Evolutionary conservation across 1,284 basidiomycete species (phyloP).

Genomic region (Puccinia coronata): DNA sequence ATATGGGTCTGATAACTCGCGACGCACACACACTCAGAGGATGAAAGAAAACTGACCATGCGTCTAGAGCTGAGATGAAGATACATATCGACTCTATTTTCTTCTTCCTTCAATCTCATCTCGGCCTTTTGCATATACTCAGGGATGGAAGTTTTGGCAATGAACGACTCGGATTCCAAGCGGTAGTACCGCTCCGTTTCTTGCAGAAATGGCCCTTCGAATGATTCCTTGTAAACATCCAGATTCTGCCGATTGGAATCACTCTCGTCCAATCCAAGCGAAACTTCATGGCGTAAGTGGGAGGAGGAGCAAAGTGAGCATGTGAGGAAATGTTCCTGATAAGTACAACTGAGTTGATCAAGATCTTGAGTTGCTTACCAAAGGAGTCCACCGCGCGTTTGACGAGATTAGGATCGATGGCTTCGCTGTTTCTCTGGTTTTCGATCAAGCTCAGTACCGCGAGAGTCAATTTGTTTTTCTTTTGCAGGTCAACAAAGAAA

Average conservation of each 20-base stretch:
- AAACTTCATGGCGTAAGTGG: slow-evolving; percentile 64
- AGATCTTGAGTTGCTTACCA: slow-evolving; percentile 58
- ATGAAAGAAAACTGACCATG: slow-evolving; percentile 55
- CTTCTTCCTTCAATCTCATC: slow-evolving; percentile 86
- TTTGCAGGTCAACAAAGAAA: slow-evolving; percentile 86
- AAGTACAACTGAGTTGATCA: not conserved
- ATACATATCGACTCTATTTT: slow-evolving; percentile 91
- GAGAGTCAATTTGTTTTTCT: slow-evolving; percentile 76
- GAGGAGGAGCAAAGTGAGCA: not conserved
- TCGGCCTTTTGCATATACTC: slow-evolving; percentile 98
- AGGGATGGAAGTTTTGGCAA: slow-evolving; percentile 84
- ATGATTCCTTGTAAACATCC: slow-evolving; percentile 89
- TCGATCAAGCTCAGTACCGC: slow-evolving; percentile 87
- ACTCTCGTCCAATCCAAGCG: slow-evolving; percentile 85
- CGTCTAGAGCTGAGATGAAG: slow-evolving; percentile 67
- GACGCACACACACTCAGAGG: slow-evolving; percentile 69
- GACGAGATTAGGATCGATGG: slow-evolving; percentile 86
- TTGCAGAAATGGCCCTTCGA: slow-evolving; percentile 83
- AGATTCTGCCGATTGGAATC: slow-evolving; percentile 90
- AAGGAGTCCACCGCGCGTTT: slow-evolving; percentile 97
- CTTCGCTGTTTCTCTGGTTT: slow-evolving; percentile 89
- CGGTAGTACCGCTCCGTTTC: slow-evolving; percentile 90
- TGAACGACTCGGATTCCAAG: slow-evolving; percentile 84
- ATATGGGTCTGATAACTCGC: not conserved
- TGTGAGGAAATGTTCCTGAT: not conserved